Evolutionary conservation across 129 eudicot species (phyloP).

Genomic region (Arctium minus): DNA sequence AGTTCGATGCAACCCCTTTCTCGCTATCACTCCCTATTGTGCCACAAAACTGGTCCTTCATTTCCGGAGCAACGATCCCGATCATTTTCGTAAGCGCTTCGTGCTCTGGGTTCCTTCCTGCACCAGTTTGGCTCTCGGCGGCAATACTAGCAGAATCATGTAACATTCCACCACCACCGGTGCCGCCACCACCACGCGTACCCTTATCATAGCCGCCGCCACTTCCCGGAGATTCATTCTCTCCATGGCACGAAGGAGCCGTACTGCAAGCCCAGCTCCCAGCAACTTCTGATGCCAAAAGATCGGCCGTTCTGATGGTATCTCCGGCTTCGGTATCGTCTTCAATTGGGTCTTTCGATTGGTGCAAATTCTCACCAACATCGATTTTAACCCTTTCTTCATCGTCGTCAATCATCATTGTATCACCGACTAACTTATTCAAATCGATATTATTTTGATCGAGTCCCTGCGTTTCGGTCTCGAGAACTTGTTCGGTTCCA

Average conservation of each 20-base stretch:
- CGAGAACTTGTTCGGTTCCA: conserved; percentile 56
- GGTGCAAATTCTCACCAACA: conserved; percentile 26
- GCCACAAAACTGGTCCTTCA: conserved; percentile 56
- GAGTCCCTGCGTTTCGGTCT: conserved; percentile 49
- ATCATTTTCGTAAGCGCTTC: conserved; percentile 62
- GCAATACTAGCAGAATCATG: conserved; percentile 51
- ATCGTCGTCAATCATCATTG: conserved; percentile 66
- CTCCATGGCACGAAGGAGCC: conserved; percentile 79
- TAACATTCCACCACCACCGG: conserved; percentile 27
- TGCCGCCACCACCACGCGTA: conserved; percentile 15
- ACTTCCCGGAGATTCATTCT: conserved; percentile 65
- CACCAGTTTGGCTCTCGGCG: conserved; percentile 74
- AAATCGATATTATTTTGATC: conserved; percentile 28
- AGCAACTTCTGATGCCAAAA: conserved; percentile 82
- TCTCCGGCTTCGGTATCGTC: conserved; percentile 70
- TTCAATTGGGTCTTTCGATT: conserved; percentile 30
- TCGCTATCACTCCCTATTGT: conserved; percentile 38
- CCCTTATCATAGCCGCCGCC: conserved; percentile 25
- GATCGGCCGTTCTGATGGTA: conserved; percentile 68
- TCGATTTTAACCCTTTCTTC: conserved; percentile 39
- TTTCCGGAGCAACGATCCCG: conserved; percentile 77
- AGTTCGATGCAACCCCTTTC: conserved; percentile 38
- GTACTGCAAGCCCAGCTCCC: conserved; percentile 91
- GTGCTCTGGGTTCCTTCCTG: conserved; percentile 45
- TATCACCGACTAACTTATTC: conserved; percentile 48